Evolutionary conservation across 495 filamentous ascomycete species (phyloP), one percentile per base, ranked within the genome.

Genomic region (Amorphotheca resinae): DNA sequence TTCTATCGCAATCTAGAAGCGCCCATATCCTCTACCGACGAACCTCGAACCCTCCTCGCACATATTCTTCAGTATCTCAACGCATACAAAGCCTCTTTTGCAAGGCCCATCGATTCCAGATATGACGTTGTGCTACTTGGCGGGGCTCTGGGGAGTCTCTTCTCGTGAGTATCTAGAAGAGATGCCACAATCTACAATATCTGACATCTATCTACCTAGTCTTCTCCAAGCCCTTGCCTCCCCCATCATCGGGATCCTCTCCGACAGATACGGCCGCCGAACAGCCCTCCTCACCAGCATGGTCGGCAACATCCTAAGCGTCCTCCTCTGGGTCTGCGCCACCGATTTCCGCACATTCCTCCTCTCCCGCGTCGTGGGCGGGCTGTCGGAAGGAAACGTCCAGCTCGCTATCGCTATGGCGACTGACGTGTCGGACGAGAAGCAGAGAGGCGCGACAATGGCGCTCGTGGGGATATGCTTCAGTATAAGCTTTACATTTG

Each of bases 81-180:
- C 62, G 68, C 84, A 35, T 99, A 96, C 72, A 99, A 99, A 63
- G 81, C 86, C 42, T 72, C 84, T 32, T 99, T 99, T 59, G 78
- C 86, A 37, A 79, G 80, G 33, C 87, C 91, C 31, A 99, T 96
- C 64, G 88, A 91, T 54, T 86, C 84, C 36, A 82, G 84, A 61
- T 96, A 96, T 66, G 93, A 99, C 57, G 89, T 96, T 46, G 89
- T 96, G 32, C 76, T 99, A 33, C 78, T 99, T 11, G 93, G 93
- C 22, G 93, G 93, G 11, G 93, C 91, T 16, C 67, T 99, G 4
- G 93, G 55, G 26, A 52, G 48, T 43, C 20, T 58, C 28, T 58
- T 58, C 52, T 58, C 55, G 48, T 53, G 38, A 26, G 52, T 48
- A 15, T 15, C 6, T 4, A 7, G 9, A 34, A 34, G 7, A 34